Evolutionary conservation across 1,139 yeast genomes (phyloP), one percentile per base, ranked within the genome.

Genomic region (Pichia sp.): DNA sequence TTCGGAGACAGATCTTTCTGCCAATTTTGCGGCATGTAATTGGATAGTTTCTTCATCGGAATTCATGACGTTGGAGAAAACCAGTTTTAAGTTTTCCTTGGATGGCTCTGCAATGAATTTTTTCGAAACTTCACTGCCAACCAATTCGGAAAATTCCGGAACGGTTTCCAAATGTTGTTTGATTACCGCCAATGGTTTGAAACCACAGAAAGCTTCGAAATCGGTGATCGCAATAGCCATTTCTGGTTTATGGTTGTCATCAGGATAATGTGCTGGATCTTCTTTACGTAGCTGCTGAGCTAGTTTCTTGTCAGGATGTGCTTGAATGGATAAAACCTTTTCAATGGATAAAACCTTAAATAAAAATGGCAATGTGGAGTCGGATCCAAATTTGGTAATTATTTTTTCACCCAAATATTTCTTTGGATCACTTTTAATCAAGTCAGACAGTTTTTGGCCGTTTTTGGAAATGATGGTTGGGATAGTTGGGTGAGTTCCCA

Each of bases 121-220:
- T 3, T 66, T 60, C 9, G 80, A 73, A 41, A 70, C 58, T 29
- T 76, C 81, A 4, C 67, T 72, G 43, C 95, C 94, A 41, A 90
- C 82, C 44, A 94, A 67, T 40, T 71, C 77, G 42, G 65, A 67
- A 47, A 94, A 77, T 65, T 88, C 97, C 4, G 95, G 92, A 44
- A 92, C 75, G 10, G 76, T 73, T 47, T 71, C 60, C 56, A 92
- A 73, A 51, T 87, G 79, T 41, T 69, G 69, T 36, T 81, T 79
- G 55, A 92, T 75, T 65, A 88, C 83, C 40, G 73, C 75, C 57
- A 90, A 75, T 10, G 98, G 98, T 64, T 94, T 84, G 71, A 92
- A 92, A 0, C 99, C 99, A 66, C 98, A 92, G 69, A 92, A 90
- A 0, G 97, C 98, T 69, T 92, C 97, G 58, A 92, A 92, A 50